These are phyloP conservation scores for Melaleuca quinquenervia DNA, from an alignment of 345 rosid species.

Conservation along the genomic window DNA sequence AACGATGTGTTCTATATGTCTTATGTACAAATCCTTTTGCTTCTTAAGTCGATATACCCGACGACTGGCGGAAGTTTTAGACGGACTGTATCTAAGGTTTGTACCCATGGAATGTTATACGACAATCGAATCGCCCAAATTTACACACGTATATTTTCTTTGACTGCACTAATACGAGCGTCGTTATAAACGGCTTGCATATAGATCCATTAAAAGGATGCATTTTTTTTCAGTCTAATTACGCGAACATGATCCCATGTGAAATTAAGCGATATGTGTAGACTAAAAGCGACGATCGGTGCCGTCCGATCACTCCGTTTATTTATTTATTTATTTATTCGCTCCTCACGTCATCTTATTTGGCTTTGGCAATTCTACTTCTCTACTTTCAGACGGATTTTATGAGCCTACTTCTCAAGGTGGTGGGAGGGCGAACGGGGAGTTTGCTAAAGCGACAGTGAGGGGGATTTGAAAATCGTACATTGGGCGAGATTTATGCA, in stretches of 20 bases:
- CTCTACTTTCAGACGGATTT: not conserved
- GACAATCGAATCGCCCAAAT: not conserved
- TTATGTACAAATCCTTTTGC: not conserved
- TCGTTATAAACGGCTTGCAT: not conserved
- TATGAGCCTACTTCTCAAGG: not conserved
- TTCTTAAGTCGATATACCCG: too few species aligned
- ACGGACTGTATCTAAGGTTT: too few species aligned
- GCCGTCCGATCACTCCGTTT: not conserved
- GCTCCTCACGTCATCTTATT: not conserved
- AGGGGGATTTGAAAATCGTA: not conserved
- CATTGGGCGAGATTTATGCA: not conserved
- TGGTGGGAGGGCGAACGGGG: not conserved
- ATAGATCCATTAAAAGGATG: not conserved
- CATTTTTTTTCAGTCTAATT: not conserved
- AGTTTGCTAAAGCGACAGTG: not conserved
- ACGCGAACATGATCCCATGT: rapidly evolving
- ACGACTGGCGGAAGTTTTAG: too few species aligned
- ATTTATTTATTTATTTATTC: not conserved
- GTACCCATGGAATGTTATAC: not conserved
- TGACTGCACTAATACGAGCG: not conserved
- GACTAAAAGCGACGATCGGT: not conserved
- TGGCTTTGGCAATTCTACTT: rapidly evolving
- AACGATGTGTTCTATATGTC: not conserved
- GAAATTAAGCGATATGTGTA: not conserved
- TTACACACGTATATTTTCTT: not conserved